These are phyloP conservation scores for Phragmites australis DNA, from an alignment of 176 grass and related monocot genomes.

Conservation along the genomic window DNA sequence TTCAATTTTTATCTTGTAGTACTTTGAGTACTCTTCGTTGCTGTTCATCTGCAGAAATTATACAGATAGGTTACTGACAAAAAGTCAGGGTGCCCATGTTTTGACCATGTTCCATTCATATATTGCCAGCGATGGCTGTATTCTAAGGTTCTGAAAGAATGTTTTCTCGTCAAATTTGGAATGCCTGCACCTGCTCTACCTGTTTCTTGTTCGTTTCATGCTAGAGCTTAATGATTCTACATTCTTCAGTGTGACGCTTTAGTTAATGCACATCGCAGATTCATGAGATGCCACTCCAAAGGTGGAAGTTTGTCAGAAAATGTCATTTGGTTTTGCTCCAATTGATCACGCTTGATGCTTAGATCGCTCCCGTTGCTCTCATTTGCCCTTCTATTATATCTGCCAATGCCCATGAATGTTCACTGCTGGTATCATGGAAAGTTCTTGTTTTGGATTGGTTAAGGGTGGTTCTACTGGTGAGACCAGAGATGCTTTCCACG, in stretches of 20 bases:
- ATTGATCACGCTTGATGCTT: no score
- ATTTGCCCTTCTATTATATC: no score
- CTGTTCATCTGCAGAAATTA: conserved; percentile 41
- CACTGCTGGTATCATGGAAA: no score
- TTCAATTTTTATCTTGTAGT: conserved; percentile 1
- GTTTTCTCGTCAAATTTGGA: background rate
- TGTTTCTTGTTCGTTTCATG: background rate
- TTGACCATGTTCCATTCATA: conserved; percentile 44
- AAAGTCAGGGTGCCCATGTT: conserved; percentile 27
- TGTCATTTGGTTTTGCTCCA: no score
- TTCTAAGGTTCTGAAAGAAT: conserved; percentile 17
- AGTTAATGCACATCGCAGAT: background rate
- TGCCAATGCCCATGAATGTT: no score
- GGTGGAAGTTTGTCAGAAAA: background rate
- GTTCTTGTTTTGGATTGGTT: no score
- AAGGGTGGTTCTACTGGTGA: no score
- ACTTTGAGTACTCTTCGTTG: conserved; percentile 4
- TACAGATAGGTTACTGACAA: conserved; percentile 49
- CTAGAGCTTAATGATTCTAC: background rate
- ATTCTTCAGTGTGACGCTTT: no score
- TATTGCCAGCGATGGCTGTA: conserved; percentile 30
- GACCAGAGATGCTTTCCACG: no score
- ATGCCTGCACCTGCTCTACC: background rate
- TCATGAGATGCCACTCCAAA: background rate
- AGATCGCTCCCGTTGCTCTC: no score